phyloP scores from a whole-genome alignment of 2,329 filamentous ascomycete species.

The Ophiostoma quercus region DNA sequence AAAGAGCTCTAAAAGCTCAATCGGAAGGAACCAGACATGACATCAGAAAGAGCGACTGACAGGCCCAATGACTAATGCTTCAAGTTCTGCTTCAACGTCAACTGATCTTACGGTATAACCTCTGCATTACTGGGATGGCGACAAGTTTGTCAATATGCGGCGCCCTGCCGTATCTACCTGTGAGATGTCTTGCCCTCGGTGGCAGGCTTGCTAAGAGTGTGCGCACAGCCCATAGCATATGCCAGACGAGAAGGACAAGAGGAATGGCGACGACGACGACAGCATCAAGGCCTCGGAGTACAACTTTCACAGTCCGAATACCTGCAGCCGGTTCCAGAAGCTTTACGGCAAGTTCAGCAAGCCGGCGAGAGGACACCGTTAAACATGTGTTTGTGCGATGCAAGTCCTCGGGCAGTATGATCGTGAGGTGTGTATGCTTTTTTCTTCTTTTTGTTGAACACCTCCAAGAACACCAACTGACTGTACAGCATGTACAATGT shows the following conservation, averaged over 20 bases:
- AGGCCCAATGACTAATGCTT: neutral
- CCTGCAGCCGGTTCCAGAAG: neutral
- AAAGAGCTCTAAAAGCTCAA: neutral
- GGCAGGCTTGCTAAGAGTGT: neutral
- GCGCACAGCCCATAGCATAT: neutral
- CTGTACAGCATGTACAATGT: slow-evolving; percentile 46
- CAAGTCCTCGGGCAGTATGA: slow-evolving; percentile 47
- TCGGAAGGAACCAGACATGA: neutral
- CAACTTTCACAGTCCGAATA: neutral
- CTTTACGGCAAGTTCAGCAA: neutral
- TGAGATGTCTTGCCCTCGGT: neutral
- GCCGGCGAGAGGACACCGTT: slow-evolving; percentile 22
- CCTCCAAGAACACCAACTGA: neutral
- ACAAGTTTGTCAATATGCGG: neutral
- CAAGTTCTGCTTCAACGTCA: neutral
- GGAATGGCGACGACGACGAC: neutral
- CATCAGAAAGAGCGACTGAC: slow-evolving; percentile 3
- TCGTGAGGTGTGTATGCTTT: slow-evolving; percentile 43
- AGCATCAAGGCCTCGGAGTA: neutral
- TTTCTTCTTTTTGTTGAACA: too few species aligned
- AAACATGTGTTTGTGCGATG: slow-evolving; percentile 44
- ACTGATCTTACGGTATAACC: neutral
- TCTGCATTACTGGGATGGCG: neutral
- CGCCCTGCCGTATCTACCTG: neutral
- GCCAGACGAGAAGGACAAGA: neutral